These are phyloP conservation scores for Suhomyces sp. DNA, from an alignment of 805 yeast genomes.

Conservation along the genomic window DNA sequence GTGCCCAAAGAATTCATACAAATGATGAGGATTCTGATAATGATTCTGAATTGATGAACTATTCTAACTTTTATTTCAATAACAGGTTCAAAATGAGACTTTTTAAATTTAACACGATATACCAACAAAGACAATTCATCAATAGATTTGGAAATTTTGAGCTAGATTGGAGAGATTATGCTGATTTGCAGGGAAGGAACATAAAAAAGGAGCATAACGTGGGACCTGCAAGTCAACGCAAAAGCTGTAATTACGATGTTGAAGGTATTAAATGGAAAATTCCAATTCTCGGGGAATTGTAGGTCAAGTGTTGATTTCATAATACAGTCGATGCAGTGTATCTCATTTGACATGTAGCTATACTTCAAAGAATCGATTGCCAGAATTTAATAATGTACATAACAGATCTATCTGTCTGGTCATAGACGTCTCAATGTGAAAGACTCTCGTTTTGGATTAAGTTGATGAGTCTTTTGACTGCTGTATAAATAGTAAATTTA, in stretches of 20 bases:
- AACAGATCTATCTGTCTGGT: not conserved
- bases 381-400: not conserved
- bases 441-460: not conserved
- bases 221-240: not conserved
- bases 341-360: not conserved
- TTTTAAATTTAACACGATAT: slow-evolving; percentile 40
- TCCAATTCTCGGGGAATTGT: slow-evolving; percentile 37
- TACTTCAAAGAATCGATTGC: not conserved
- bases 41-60: slow-evolving; percentile 18
- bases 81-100: slow-evolving; percentile 27
- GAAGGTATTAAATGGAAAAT: slow-evolving; percentile 43
- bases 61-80: slow-evolving; percentile 35
- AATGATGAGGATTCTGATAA: not conserved
- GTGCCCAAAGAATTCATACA: not conserved
- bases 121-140: slow-evolving; percentile 40
- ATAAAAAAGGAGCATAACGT: slow-evolving; percentile 1
- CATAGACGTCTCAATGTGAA: not conserved
- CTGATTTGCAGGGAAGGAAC: slow-evolving; percentile 5
- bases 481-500: not conserved
- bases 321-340: not conserved
- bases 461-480: not conserved
- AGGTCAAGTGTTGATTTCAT: not conserved
- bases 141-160: slow-evolving; percentile 42
- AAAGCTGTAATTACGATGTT: slow-evolving; percentile 31
- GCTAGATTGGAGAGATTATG: slow-evolving; percentile 5